phyloP scores from a whole-genome alignment of 2,329 filamentous ascomycete genomes.

The Fulvia fulva region DNA sequence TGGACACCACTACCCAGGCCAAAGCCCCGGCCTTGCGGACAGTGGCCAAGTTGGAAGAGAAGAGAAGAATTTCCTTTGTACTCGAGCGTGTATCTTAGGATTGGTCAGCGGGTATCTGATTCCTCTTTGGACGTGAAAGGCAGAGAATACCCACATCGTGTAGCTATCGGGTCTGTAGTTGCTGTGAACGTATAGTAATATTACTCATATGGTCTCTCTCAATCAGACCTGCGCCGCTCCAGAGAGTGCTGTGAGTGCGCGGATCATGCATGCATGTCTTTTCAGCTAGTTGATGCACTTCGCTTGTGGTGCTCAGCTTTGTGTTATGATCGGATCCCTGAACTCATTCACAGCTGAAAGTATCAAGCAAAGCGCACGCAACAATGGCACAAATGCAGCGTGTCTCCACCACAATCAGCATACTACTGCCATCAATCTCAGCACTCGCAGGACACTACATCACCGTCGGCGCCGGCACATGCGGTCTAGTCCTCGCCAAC shows the following conservation, averaged over 20 bases:
- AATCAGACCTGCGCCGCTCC: neutral
- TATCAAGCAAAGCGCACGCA: no score
- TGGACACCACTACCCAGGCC: neutral
- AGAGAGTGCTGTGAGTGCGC: neutral
- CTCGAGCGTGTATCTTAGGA: constrained; percentile 10
- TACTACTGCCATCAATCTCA: no score
- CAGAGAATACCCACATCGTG: constrained; percentile 23
- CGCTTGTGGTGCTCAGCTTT: no score
- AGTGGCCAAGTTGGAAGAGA: constrained; percentile 1
- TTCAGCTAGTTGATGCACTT: no score
- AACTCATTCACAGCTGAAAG: no score
- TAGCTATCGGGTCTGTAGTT: constrained; percentile 19
- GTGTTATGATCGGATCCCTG: no score
- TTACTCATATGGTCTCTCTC: constrained; percentile 32
- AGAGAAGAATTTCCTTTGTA: constrained; percentile 16
- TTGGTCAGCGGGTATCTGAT: constrained; percentile 12
- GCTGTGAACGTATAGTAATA: constrained; percentile 18
- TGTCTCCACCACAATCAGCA: no score
- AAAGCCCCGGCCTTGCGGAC: constrained; percentile 3
- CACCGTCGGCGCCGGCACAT: no score
- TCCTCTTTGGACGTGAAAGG: constrained; percentile 15
- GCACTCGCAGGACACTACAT: no score
- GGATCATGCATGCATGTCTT: no score
- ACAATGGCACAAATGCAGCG: no score
- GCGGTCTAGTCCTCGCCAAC: no score